A percentile compares a stretch with the other conserved stretches of the same genome.
phyloP scores from a whole-genome alignment of 169 alveolate species.

The Cryptosporidium canis region DNA sequence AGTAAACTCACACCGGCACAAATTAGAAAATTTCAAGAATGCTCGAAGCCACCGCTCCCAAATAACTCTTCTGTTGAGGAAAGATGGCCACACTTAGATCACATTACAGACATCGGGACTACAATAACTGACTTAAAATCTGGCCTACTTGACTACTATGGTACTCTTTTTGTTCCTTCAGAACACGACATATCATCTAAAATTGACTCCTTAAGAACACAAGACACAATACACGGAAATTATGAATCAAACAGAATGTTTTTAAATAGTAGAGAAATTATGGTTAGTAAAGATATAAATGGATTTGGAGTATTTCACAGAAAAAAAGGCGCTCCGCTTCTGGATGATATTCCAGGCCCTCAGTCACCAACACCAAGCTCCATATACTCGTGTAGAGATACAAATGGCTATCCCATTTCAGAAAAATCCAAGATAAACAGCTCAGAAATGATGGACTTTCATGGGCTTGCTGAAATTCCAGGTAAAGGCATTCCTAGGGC shows the following conservation, averaged over 20 bases:
- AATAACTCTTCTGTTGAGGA: conserved; percentile 46
- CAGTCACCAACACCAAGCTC: conserved; percentile 24
- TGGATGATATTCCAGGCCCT: conserved; percentile 71
- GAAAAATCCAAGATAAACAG: background rate
- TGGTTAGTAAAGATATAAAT: conserved; percentile 23
- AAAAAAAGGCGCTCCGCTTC: conserved; percentile 34
- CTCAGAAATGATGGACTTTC: conserved; percentile 53
- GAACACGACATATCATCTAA: conserved; percentile 43
- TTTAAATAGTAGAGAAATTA: background rate
- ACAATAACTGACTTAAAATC: conserved; percentile 54
- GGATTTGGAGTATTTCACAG: conserved; percentile 54
- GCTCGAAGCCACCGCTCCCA: conserved; percentile 32
- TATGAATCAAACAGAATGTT: conserved; percentile 9
- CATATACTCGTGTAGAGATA: conserved; percentile 52
- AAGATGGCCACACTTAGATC: conserved; percentile 62
- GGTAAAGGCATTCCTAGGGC: conserved; percentile 34
- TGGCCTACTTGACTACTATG: conserved; percentile 39
- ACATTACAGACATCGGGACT: conserved; percentile 45
- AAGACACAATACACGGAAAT: conserved; percentile 34
- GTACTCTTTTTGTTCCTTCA: conserved; percentile 60
- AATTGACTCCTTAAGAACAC: conserved; percentile 60
- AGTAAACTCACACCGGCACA: conserved; percentile 39
- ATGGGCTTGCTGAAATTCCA: conserved; percentile 58
- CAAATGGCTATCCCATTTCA: conserved; percentile 45
- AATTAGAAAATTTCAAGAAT: conserved; percentile 39